phyloP scores from a whole-genome alignment of 306 rosid species.

The Nissolia schottii region DNA sequence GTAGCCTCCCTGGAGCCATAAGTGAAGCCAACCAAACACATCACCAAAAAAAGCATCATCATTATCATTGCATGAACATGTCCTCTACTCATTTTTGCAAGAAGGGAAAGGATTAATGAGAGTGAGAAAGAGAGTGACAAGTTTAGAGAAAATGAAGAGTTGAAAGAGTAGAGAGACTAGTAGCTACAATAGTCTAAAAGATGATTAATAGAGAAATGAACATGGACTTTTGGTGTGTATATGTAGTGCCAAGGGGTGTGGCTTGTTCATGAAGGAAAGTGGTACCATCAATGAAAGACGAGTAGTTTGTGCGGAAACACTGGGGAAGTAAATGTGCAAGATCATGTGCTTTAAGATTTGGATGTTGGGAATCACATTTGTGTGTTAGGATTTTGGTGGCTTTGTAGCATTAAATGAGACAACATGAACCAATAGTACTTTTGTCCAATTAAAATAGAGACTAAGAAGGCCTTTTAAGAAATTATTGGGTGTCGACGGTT shows the following conservation, averaged over 20 bases:
- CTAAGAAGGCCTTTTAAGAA: background rate
- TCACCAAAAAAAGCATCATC: conserved; percentile 31
- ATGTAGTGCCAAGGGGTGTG: background rate
- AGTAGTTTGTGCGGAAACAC: conserved; percentile 34
- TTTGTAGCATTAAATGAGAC: conserved; percentile 38
- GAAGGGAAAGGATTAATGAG: background rate
- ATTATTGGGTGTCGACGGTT: too few species aligned
- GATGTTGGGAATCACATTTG: conserved; percentile 25
- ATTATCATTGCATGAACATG: conserved; percentile 17
- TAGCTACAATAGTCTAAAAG: conserved; percentile 32
- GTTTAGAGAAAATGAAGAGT: too few species aligned
- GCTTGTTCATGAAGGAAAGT: conserved; percentile 22
- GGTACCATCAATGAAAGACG: conserved; percentile 20
- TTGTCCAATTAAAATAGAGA: conserved; percentile 27
- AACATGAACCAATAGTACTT: conserved; percentile 27
- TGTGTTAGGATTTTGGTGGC: conserved; percentile 13
- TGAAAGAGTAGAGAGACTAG: conserved; percentile 5
- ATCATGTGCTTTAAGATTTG: conserved; percentile 49
- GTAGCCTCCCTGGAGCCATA: conserved; percentile 34
- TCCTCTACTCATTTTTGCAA: conserved; percentile 40
- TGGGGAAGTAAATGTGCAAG: conserved; percentile 43
- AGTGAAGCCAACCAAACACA: conserved; percentile 23
- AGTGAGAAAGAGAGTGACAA: background rate
- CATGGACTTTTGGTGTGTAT: conserved; percentile 5
- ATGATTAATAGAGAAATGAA: conserved; percentile 16